Base-by-base conservation (phyloP, 768 basidiomycete species). In the Suillus lakei region DNA sequence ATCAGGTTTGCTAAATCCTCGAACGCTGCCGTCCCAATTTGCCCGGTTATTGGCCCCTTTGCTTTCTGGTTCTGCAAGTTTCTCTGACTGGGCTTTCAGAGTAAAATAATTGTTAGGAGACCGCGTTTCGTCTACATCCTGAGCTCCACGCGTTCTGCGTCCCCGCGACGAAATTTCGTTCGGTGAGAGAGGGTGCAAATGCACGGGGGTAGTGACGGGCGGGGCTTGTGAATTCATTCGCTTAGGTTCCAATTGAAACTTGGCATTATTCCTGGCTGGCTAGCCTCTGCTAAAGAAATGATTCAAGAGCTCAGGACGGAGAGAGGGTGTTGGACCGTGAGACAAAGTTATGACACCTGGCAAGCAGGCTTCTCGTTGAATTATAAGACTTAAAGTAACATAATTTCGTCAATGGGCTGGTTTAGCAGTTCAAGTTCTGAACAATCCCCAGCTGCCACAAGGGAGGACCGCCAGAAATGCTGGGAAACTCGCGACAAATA, bases 401-500 rank as follows among this genome's bases (percentile, higher is more conserved):
- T 21, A 32, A 53, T 53, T 21, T 32, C 28, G 64, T 46, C 54
- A n/a, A 77, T 78, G 76, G 68, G 66, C 46, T 78, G 75, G 78
- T 84, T 84, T 67, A 73, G 74, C 55, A 71, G 74, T 36, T 74
- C 68, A 41, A 81, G 78, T 65, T 61, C 74, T 26, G 81, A 86
- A 64, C 80, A 83, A 50, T 76, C 80, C 5, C 69, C 77, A 16
- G 74, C 82, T 4, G 77, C 79, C 2, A 85, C 84, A 4, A 80
- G 92, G 46, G 80, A 90, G 73, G 88, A 92, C 70, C 86, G 96
- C 8, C 81, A 90, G 68, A 84, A 84, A 65, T 99, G 96, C 79
- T 99, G 96, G 96, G 89, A 91, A 38, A 78, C 81, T 23, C 82
- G 96, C 62, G 95, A 98, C 75, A 81, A 81, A 3, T 98, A 97